Base-by-base conservation (phyloP, 495 filamentous ascomycete genomes). In the Diplogelasinospora grovesii region DNA sequence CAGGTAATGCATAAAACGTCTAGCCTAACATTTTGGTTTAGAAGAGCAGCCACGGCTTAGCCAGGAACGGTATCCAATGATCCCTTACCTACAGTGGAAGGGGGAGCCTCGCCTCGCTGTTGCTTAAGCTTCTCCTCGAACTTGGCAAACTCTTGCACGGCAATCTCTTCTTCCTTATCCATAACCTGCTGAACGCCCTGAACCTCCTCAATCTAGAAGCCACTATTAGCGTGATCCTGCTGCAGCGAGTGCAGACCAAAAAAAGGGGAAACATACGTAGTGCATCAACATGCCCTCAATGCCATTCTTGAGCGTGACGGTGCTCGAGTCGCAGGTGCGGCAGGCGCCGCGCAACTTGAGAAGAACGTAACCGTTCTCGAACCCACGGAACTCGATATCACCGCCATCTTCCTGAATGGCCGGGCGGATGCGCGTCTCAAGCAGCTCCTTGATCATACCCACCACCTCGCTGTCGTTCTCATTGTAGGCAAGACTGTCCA, bases 321-420 rank as follows among this genome's bases (percentile, higher is more conserved):
- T 95, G 59, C 89, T 95, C 26, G 84, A 90, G 53, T 97, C 92
- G 61, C 92, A 97, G 16, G 90, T 96, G 35, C 90, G 73, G 60
- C 92, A 98, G 24, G 92, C 92, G 26, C 92, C 92, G 9, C 89
- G 73, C 46, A 98, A 62, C 69, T 95, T 98, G 46, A 98, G 58
- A 54, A 80, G 51, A 10, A 98, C 92, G 37, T 82, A 74, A 0
- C 92, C 92, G 47, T 92, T 73, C 53, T 88, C 75, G 48, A 96
- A 97, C 3, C 90, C 89, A 3, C 83, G 70, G 52, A 88, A 85
- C 64, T 97, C 92, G 54, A 98, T 95, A 63, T 98, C 92, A 8
- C 92, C 92, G 14, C 92, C 92, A 47, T 98, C 92, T 57, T 98
- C 90, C 63, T 95, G 90, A 41, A 98, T 98, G 4, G 92, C 82